Evolutionary conservation across 164 flowering plant species (phyloP), one percentile per base, ranked within the genome.

Genomic region (Paratinospora sagittata): DNA sequence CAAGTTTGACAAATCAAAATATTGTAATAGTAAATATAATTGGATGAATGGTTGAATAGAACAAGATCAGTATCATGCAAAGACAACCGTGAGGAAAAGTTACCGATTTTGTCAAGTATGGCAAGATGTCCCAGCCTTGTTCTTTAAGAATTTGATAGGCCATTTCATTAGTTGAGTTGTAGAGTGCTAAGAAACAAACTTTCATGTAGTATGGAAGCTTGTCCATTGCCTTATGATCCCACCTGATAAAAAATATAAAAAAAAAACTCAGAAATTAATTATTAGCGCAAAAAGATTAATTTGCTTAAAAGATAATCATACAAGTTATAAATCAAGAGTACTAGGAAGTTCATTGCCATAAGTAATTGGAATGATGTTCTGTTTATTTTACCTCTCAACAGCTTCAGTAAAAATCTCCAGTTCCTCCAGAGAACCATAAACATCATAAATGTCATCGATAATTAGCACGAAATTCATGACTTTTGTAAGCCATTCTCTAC

Each of bases 381-480:
- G 57, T 49, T 49, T 17, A 0, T 49, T 24, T 3, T 24, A 70
- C 77, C 77, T 70, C 23, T 66, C 70, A 41, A 75, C 49, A 19
- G 70, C 73, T 14, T 66, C 63, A 7, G 67, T 75, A 14, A 71
- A 71, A 14, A 71, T 43, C 57, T 66, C 47, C 9, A 70, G 61
- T 47, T 75, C 78, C 4, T 75, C 74, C 14, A 70, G n/a, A 3
- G 71, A 57, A 23, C 74, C 74, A 19, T 60, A 75, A 14, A 70
- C 27, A 61, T 74, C 84, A 27, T 82, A 85, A 17, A 83, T 30
- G 67, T 85, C 88, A 69, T 85, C 85, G 0, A 83, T 66, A 9
- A 14, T 63, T 23, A 36, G 23, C 19, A 34, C 30, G 11, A 68
- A 17, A 8, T 8, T 39, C 17, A 52, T 34, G 8, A 45, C 17